Percentiles rank a stretch among this genome's conserved stretches.
These are phyloP conservation scores for Penicillium hordei DNA, from an alignment of 2,329 filamentous ascomycete genomes.

Conservation along the genomic window DNA sequence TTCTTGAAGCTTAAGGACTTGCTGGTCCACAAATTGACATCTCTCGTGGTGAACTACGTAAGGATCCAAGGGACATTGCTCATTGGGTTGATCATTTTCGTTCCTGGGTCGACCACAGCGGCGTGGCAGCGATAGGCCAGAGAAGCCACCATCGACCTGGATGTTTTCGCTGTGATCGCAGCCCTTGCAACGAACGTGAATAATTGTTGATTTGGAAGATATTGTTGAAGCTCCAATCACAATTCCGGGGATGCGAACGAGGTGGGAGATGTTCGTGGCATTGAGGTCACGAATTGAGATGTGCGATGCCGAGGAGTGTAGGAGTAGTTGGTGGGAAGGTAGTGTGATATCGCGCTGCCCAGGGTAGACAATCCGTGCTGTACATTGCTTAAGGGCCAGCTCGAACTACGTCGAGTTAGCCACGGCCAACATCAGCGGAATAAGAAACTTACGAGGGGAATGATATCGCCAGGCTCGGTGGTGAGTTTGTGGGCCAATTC, in stretches of 20 bases:
- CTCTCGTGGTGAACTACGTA: conserved; percentile 96
- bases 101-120: conserved; percentile 65
- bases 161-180: conserved; percentile 73
- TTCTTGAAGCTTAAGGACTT: conserved; percentile 96
- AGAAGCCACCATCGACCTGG: conserved; percentile 78
- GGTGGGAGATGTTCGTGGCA: conserved; percentile 84
- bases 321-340: conserved; percentile 88
- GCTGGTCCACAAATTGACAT: conserved; percentile 93
- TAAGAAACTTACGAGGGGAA: conserved; percentile 70
- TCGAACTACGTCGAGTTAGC: conserved; percentile 69
- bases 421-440: not conserved
- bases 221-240: conserved; percentile 96
- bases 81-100: conserved; percentile 63
- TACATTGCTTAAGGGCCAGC: conserved; percentile 82
- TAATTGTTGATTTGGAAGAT: conserved; percentile 86
- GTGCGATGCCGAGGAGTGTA: conserved; percentile 87
- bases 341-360: conserved; percentile 66
- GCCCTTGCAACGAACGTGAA: conserved; percentile 84
- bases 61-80: conserved; percentile 86
- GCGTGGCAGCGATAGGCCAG: conserved; percentile 80
- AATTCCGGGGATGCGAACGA: conserved; percentile 96
- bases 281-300: conserved; percentile 93
- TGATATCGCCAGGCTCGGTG: conserved; percentile 86
- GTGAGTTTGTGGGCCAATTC: conserved; percentile 87
- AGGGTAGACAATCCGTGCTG: conserved; percentile 88